Percentiles rank a stretch among this genome's conserved stretches.
Conservation (phyloP, 768 basidiomycete genomes). For the Amanita muscaria region DNA sequence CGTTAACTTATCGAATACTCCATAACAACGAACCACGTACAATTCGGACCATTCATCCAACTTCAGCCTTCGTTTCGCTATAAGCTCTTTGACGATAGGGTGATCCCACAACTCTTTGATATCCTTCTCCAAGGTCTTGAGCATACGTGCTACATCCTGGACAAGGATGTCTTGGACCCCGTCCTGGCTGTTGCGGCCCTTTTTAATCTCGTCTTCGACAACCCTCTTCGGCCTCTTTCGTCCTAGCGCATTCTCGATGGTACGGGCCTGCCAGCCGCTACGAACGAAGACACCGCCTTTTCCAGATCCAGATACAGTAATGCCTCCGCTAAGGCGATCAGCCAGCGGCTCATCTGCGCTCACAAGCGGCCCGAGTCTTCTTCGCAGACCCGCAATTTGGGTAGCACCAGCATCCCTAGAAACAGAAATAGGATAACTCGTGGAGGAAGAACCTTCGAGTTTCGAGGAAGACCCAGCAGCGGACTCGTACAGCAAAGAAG, state of each 20-base stretch:
- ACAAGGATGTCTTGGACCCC: constrained; percentile 44
- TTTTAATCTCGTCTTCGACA: constrained; percentile 20
- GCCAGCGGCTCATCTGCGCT: constrained; percentile 56
- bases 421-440: constrained; percentile 16
- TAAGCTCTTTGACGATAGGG: constrained; percentile 59
- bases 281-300: constrained; percentile 71
- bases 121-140: constrained; percentile 52
- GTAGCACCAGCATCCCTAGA: constrained; percentile 23
- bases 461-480: constrained; percentile 20
- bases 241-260: constrained; percentile 44
- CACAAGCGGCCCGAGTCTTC: constrained; percentile 51
- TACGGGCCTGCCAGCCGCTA: constrained; percentile 72
- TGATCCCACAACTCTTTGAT: constrained; percentile 68
- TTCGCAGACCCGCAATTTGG: constrained; percentile 48
- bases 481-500: constrained; percentile 24
- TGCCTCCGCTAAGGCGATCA: constrained; percentile 65
- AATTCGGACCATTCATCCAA: constrained; percentile 87
- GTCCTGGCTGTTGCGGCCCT: constrained; percentile 25
- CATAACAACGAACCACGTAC: constrained; percentile 35
- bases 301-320: constrained; percentile 67
- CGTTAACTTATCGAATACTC: constrained; percentile 3
- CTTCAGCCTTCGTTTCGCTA: constrained; percentile 59
- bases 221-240: constrained; percentile 27
- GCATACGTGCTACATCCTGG: constrained; percentile 51
- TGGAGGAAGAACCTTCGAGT: constrained; percentile 22